phyloP scores from a whole-genome alignment of 2,329 filamentous ascomycete genomes.

The Xylaria sp. region DNA sequence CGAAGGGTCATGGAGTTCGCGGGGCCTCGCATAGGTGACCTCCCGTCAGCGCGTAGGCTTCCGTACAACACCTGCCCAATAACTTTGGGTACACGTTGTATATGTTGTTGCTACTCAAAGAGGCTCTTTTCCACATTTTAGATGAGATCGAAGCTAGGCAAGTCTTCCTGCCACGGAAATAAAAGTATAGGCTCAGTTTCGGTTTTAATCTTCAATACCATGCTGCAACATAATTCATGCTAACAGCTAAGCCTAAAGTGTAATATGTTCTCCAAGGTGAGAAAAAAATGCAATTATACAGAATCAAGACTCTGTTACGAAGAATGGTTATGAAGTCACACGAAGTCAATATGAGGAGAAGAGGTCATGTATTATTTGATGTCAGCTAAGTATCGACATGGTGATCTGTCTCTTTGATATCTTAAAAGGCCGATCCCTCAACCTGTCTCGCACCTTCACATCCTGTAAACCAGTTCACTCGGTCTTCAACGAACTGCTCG shows the following conservation, averaged over 20 bases:
- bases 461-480: slow-evolving; percentile 66
- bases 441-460: slow-evolving; percentile 24
- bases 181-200: too few species aligned
- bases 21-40: too few species aligned
- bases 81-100: not conserved
- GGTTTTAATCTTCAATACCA: too few species aligned
- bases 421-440: slow-evolving; percentile 12
- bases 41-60: too few species aligned
- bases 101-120: not conserved
- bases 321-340: not conserved
- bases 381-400: not conserved
- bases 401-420: not conserved
- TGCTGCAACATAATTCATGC: not conserved
- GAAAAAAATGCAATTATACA: not conserved
- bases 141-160: too few species aligned
- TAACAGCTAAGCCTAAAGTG: not conserved
- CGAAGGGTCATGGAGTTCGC: too few species aligned
- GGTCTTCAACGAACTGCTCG: slow-evolving; percentile 64
- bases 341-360: not conserved
- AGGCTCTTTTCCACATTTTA: not conserved
- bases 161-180: too few species aligned
- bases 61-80: too few species aligned
- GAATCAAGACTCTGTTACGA: not conserved
- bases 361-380: not conserved
- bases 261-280: not conserved